These are phyloP conservation scores for Ogataea pini DNA, from an alignment of 805 yeast genomes.

Conservation along the genomic window DNA sequence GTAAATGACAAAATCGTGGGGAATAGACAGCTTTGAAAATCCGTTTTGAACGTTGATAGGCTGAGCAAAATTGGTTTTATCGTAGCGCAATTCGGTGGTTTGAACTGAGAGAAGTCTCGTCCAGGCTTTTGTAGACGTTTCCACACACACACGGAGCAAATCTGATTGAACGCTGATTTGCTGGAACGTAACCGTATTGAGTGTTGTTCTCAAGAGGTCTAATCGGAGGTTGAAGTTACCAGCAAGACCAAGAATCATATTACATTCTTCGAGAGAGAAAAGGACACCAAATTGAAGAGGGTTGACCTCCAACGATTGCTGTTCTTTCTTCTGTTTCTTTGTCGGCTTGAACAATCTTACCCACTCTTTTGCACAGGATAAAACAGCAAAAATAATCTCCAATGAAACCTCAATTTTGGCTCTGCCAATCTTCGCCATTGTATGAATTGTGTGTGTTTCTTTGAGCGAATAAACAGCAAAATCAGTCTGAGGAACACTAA, in stretches of 20 bases:
- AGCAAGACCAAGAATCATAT: conserved; percentile 41
- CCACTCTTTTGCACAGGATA: conserved; percentile 36
- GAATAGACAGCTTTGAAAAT: conserved; percentile 56
- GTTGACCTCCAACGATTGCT: too few species aligned
- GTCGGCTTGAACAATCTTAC: not conserved
- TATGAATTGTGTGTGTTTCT: conserved; percentile 9
- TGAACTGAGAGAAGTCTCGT: conserved; percentile 37
- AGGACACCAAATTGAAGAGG: conserved; percentile 4
- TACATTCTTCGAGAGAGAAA: conserved; percentile 17
- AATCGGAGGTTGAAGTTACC: conserved; percentile 50
- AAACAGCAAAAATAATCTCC: conserved; percentile 45
- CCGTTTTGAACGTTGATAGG: conserved; percentile 30
- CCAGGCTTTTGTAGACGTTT: conserved; percentile 55
- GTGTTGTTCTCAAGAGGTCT: conserved; percentile 39
- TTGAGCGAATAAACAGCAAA: conserved; percentile 5
- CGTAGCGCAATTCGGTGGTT: not conserved
- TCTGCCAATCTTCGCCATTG: conserved; percentile 2
- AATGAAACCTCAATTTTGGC: conserved; percentile 33
- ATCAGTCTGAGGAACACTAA: conserved; percentile 10
- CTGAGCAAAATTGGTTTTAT: not conserved
- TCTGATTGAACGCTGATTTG: conserved; percentile 21
- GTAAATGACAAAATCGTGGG: conserved; percentile 74
- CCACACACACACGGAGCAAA: conserved; percentile 47
- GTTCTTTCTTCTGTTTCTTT: not conserved
- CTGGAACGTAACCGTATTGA: conserved; percentile 8